A percentile compares a stretch with the other conserved stretches of the same genome.
Conservation (phyloP, 495 filamentous ascomycete species). For the Cercophora scortea region DNA sequence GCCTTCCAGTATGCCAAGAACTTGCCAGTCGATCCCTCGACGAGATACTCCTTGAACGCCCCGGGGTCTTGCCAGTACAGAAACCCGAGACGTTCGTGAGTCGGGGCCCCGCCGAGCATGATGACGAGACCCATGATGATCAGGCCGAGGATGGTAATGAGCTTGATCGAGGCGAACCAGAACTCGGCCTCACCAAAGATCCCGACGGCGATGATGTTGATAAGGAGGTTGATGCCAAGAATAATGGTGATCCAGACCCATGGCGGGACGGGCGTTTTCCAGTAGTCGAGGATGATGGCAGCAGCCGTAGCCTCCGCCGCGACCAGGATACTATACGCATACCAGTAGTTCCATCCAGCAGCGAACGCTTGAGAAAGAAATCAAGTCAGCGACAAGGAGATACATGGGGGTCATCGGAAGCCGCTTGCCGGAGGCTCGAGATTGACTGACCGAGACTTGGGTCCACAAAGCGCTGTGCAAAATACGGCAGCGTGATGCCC, state of each 20-base stretch:
- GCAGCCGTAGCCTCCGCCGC: slow-evolving; percentile 44
- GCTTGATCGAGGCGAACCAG: slow-evolving; percentile 58
- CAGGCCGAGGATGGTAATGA: slow-evolving; percentile 61
- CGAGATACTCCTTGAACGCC: slow-evolving; percentile 55
- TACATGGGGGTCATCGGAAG: no score
- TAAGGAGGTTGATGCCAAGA: slow-evolving; percentile 30
- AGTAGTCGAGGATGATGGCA: slow-evolving; percentile 48
- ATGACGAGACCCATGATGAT: slow-evolving; percentile 67
- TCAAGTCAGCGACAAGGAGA: no score
- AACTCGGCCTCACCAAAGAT: slow-evolving; percentile 60
- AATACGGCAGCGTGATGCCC: slow-evolving; percentile 51
- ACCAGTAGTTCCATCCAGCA: slow-evolving; percentile 69
- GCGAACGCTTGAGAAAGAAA: slow-evolving; percentile 49
- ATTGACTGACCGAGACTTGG: slow-evolving; percentile 40
- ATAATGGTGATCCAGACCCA: slow-evolving; percentile 55
- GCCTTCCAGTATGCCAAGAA: slow-evolving; percentile 42
- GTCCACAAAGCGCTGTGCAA: slow-evolving; percentile 67
- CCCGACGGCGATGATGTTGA: slow-evolving; percentile 42
- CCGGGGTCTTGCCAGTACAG: slow-evolving; percentile 66
- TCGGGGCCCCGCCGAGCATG: slow-evolving; percentile 56
- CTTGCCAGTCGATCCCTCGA: slow-evolving; percentile 38
- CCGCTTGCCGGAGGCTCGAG: no score
- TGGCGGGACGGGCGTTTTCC: slow-evolving; percentile 40
- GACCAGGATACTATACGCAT: slow-evolving; percentile 40
- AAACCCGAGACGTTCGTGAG: slow-evolving; percentile 52